Evolutionary conservation across 1,139 yeast genomes (phyloP).

Genomic region (Nakaseomyces nivariensis): DNA sequence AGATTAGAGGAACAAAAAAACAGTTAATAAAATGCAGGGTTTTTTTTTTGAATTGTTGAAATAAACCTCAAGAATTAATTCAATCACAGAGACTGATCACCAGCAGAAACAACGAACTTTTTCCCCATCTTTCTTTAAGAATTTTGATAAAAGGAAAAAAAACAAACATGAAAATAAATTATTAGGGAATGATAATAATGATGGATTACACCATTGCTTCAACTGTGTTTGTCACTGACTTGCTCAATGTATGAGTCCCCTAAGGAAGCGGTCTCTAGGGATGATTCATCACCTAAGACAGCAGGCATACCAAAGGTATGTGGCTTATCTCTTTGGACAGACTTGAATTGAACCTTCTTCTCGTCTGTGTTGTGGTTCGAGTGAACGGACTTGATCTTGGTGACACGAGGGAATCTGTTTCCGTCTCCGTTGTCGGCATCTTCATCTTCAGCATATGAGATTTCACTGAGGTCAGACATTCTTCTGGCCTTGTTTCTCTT

Average conservation of each 20-base stretch:
- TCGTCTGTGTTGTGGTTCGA: conserved; percentile 15
- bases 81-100: too few relatives aligned
- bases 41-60: too few relatives aligned
- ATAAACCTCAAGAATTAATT: too few relatives aligned
- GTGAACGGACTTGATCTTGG: conserved; percentile 12
- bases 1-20: background rate
- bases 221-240: conserved; percentile 1
- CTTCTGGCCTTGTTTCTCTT: conserved; percentile 20
- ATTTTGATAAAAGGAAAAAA: background rate
- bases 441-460: conserved; percentile 21
- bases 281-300: conserved; percentile 21
- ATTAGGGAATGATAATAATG: background rate
- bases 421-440: conserved; percentile 5
- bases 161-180: background rate
- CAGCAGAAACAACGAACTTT: too few relatives aligned
- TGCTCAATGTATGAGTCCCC: conserved; percentile 9
- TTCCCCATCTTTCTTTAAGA: background rate
- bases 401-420: conserved; percentile 9
- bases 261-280: conserved; percentile 17
- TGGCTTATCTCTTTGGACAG: conserved; percentile 20
- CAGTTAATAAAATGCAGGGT: too few relatives aligned
- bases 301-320: conserved; percentile 25
- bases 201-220: background rate
- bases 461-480: conserved; percentile 23
- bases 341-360: conserved; percentile 21